Evolutionary conservation across 2,329 filamentous ascomycete genomes (phyloP).

Genomic region (Scleromitrula shiraiana): DNA sequence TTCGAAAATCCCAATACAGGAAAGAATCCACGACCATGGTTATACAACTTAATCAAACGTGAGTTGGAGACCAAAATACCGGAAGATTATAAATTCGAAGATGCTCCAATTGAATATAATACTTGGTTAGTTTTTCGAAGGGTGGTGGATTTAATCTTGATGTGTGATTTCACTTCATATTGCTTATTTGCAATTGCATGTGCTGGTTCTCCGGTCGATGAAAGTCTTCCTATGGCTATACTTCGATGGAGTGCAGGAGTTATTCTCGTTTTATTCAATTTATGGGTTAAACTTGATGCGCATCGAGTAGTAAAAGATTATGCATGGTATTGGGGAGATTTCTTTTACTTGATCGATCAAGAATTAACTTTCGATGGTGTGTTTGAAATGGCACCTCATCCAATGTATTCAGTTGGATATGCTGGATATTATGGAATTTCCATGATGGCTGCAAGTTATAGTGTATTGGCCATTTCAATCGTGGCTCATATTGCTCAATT

Average conservation of each 20-base stretch:
- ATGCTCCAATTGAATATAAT: conserved; percentile 95
- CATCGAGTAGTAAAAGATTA: conserved; percentile 98
- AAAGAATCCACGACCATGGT: conserved; percentile 70
- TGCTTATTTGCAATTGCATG: conserved; percentile 92
- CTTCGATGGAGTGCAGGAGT: conserved; percentile 75
- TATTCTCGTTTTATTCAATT: conserved; percentile 79
- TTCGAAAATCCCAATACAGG: conserved; percentile 80
- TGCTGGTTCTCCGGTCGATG: conserved; percentile 63
- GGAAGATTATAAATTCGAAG: conserved; percentile 86
- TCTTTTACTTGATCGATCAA: conserved; percentile 97
- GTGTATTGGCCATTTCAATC: conserved; percentile 94
- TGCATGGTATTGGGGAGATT: conserved; percentile 99
- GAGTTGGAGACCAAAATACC: conserved; percentile 95
- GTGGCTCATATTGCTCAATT: conserved; percentile 91
- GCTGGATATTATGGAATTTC: conserved; percentile 97
- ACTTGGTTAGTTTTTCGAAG: conserved; percentile 96
- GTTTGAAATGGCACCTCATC: conserved; percentile 97
- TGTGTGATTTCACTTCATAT: conserved; percentile 98
- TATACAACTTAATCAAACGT: conserved; percentile 76
- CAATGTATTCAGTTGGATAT: conserved; percentile 98
- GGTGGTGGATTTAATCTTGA: conserved; percentile 91
- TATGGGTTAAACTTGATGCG: conserved; percentile 97
- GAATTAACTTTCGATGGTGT: conserved; percentile 97
- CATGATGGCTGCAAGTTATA: conserved; percentile 96
- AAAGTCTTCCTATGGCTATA: conserved; percentile 59